phyloP scores from a whole-genome alignment of 495 filamentous ascomycete genomes.

The Penicillium egyptiacum region DNA sequence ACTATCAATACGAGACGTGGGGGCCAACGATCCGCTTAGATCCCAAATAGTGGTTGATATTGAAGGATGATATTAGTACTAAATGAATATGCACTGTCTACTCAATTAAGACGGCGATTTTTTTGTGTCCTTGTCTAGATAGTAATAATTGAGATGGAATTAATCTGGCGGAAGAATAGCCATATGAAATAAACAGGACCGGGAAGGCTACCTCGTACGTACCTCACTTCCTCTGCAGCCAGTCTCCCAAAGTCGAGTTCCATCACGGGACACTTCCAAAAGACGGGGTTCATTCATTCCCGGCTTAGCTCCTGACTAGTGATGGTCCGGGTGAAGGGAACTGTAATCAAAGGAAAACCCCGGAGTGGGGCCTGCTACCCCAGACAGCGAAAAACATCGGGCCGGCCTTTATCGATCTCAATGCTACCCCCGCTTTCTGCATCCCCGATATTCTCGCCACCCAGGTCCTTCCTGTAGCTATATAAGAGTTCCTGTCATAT shows the following conservation, averaged over 20 bases:
- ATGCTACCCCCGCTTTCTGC: neutral
- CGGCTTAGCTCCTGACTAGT: neutral
- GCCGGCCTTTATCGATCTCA: slow-evolving; percentile 2
- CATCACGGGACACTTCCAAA: neutral
- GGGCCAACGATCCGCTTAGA: neutral
- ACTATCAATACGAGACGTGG: neutral
- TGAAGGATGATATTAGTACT: neutral
- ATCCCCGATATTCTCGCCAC: neutral
- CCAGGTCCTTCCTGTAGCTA: too few species aligned
- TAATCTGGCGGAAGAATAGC: neutral
- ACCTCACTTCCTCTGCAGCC: neutral
- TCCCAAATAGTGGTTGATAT: neutral
- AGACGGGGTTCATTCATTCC: neutral
- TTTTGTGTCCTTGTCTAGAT: neutral
- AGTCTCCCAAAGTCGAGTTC: neutral
- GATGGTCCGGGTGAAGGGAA: neutral
- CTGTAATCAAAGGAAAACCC: too few species aligned
- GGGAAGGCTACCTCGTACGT: too few species aligned
- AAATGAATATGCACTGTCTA: neutral
- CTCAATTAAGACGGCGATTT: neutral
- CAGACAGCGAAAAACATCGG: slow-evolving; percentile 3
- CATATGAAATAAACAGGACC: neutral
- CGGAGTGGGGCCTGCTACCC: neutral
- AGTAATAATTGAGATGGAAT: neutral
- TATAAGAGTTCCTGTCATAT: neutral